These are phyloP conservation scores for Trichosporon coremiiforme DNA, from an alignment of 1,284 basidiomycete species.

Conservation along the genomic window DNA sequence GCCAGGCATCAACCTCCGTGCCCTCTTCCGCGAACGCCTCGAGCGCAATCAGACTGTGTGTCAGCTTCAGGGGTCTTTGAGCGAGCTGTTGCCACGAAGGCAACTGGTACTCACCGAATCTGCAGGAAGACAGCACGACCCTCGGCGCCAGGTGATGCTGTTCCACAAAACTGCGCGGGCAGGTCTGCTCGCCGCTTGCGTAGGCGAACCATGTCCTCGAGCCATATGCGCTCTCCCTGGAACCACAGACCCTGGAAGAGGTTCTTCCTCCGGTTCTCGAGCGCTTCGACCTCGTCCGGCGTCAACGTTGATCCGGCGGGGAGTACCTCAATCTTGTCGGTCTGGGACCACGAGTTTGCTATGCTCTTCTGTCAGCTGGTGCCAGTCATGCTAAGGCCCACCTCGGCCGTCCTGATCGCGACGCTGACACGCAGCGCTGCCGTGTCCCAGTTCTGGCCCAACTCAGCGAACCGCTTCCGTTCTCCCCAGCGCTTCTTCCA, in stretches of 20 bases:
- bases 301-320: conserved; percentile 22
- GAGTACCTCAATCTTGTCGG: conserved; percentile 45
- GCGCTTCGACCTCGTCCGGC: conserved; percentile 37
- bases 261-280: conserved; percentile 38
- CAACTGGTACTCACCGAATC: conserved; percentile 37
- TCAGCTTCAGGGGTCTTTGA: no score
- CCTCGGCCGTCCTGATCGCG: conserved; percentile 40
- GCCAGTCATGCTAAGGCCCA: conserved; percentile 30
- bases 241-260: conserved; percentile 75
- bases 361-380: conserved; percentile 36
- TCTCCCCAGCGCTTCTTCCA: conserved; percentile 43
- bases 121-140: conserved; percentile 39
- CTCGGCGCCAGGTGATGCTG: conserved; percentile 33
- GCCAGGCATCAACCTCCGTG: conserved; percentile 30
- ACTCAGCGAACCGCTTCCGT: conserved; percentile 39
- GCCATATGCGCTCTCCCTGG: conserved; percentile 83
- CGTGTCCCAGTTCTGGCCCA: conserved; percentile 39
- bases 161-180: conserved; percentile 31
- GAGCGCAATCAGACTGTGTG: conserved; percentile 37
- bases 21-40: conserved; percentile 28
- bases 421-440: conserved; percentile 39
- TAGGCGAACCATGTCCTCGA: conserved; percentile 77
- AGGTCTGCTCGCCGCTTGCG: conserved; percentile 38
- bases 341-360: conserved; percentile 44
- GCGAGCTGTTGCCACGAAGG: no score